Percentiles rank a stretch among this genome's conserved stretches.
Evolutionary conservation across 108 stramenopile species (phyloP).

Genomic region (Skeletonema grethae): DNA sequence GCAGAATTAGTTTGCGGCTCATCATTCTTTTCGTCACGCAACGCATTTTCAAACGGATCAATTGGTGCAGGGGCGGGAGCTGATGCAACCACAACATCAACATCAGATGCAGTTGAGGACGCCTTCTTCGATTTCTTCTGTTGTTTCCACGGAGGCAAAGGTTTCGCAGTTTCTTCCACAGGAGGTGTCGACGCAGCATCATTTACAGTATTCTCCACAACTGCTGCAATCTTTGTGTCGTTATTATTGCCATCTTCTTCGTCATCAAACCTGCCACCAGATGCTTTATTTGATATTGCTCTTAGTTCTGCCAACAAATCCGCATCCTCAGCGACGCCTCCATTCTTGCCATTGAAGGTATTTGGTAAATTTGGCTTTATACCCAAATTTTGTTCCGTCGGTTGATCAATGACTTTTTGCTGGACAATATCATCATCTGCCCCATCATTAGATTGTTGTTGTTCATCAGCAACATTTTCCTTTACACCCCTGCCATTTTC

Average conservation of each 20-base stretch:
- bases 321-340: slow-evolving; percentile 75
- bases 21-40: not conserved
- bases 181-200: not conserved
- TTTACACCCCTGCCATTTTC: not conserved
- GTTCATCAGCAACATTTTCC: not conserved
- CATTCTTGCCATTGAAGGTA: slow-evolving; percentile 75
- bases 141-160: slow-evolving; percentile 22
- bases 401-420: slow-evolving; percentile 25
- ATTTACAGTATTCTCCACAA: not conserved
- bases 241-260: not conserved
- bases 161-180: not conserved
- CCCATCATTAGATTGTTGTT: not conserved
- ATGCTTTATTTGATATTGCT: slow-evolving; percentile 53
- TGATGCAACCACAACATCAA: slow-evolving; percentile 1
- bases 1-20: not conserved
- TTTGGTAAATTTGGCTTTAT: slow-evolving; percentile 48
- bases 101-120: not conserved
- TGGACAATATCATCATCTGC: not conserved
- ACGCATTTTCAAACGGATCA: slow-evolving; percentile 2
- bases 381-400: slow-evolving; percentile 24
- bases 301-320: slow-evolving; percentile 58
- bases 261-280: slow-evolving; percentile 40
- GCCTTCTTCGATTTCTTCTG: slow-evolving; percentile 6
- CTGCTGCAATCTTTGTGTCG: not conserved
- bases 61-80: not conserved